These are phyloP conservation scores for Lachnellula hyalina DNA, from an alignment of 2,329 filamentous ascomycete genomes.

Conservation along the genomic window DNA sequence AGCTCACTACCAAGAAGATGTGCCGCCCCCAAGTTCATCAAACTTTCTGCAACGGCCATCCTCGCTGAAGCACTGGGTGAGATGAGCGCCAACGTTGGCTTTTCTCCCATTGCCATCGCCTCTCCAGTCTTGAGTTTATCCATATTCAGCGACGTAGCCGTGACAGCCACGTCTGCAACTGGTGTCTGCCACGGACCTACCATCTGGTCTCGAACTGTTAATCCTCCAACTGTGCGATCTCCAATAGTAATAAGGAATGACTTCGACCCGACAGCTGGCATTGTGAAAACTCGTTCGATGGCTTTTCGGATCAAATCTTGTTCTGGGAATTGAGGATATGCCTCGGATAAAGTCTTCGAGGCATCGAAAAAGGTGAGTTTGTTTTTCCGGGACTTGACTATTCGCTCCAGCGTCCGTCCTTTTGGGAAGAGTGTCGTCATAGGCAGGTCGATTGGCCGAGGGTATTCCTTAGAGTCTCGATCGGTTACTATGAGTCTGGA, in stretches of 20 bases:
- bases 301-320: constrained; percentile 54
- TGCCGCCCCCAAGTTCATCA: constrained; percentile 88
- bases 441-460: constrained; percentile 79
- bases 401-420: constrained; percentile 72
- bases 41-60: constrained; percentile 91
- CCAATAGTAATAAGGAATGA: constrained; percentile 96
- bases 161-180: constrained; percentile 90
- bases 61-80: constrained; percentile 84
- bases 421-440: constrained; percentile 87
- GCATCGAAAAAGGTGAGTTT: constrained; percentile 69
- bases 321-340: constrained; percentile 34
- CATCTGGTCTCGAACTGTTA: constrained; percentile 88
- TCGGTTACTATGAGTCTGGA: constrained; percentile 77
- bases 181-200: constrained; percentile 95
- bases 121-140: constrained; percentile 75
- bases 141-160: constrained; percentile 69
- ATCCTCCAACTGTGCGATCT: constrained; percentile 84
- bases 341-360: constrained; percentile 54
- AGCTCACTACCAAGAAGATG: constrained; percentile 55
- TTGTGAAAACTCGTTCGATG: constrained; percentile 71
- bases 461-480: constrained; percentile 67
- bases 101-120: constrained; percentile 97
- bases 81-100: constrained; percentile 82
- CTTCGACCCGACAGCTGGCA: constrained; percentile 93
- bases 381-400: constrained; percentile 64